These are phyloP conservation scores for Monosporascus sp. DNA, from an alignment of 2,329 filamentous ascomycete species.

Conservation along the genomic window DNA sequence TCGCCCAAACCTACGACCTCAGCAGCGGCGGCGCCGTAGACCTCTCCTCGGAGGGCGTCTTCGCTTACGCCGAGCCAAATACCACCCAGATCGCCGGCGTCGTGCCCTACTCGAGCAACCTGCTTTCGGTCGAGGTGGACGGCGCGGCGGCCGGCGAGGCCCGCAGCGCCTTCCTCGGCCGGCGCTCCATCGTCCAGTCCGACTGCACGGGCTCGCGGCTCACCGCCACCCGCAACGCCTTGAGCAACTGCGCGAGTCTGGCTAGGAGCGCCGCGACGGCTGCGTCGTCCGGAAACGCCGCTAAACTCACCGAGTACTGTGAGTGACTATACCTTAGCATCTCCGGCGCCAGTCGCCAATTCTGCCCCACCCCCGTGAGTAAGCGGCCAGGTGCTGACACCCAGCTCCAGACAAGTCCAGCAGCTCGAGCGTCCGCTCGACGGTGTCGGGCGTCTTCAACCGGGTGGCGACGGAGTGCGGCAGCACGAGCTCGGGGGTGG, in stretches of 20 bases:
- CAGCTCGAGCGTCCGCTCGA: constrained; percentile 34
- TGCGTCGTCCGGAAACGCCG: constrained; percentile 41
- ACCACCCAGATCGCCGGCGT: constrained; percentile 49
- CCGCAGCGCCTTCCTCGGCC: constrained; percentile 40
- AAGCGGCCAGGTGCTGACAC: no score
- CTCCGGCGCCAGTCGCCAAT: no score
- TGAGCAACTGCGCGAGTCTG: constrained; percentile 48
- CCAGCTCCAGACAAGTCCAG: constrained; percentile 44
- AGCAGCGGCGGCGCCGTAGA: constrained; percentile 48
- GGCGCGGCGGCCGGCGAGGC: constrained; percentile 46
- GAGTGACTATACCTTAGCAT: not conserved
- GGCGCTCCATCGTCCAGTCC: constrained; percentile 45
- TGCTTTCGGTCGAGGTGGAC: constrained; percentile 51
- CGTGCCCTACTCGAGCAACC: constrained; percentile 54
- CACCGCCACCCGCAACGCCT: constrained; percentile 40
- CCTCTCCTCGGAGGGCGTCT: constrained; percentile 48
- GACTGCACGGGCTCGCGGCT: constrained; percentile 48
- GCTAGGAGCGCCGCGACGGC: constrained; percentile 47
- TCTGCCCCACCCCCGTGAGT: no score
- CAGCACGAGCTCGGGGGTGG: constrained; percentile 40
- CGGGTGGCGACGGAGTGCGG: constrained; percentile 50
- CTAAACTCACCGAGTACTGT: constrained; percentile 53
- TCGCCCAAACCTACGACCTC: constrained; percentile 50
- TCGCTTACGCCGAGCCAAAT: constrained; percentile 48
- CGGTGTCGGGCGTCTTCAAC: constrained; percentile 46